Conservation (phyloP, 768 basidiomycete genomes). For the Tulasnella sp. region DNA sequence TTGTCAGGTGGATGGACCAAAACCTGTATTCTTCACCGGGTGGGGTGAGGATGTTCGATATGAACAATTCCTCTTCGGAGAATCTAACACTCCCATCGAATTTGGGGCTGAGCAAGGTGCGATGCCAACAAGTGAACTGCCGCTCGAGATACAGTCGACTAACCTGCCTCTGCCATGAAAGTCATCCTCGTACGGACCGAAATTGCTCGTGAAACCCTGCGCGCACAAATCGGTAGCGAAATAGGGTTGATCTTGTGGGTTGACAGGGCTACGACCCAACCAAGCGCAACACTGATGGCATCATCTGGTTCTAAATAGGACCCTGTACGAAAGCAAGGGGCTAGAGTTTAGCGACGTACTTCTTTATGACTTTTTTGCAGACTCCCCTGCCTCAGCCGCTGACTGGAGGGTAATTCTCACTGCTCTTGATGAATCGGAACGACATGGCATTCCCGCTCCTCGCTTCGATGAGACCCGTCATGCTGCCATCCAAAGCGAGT, state of each 20-base stretch:
- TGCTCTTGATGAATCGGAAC: not conserved
- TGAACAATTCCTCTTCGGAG: not conserved
- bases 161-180: conserved; percentile 45
- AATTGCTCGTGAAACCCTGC: conserved; percentile 37
- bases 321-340: conserved; percentile 55
- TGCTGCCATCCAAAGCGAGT: conserved; percentile 11
- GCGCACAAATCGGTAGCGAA: conserved; percentile 40
- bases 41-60: not conserved
- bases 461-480: conserved; percentile 5
- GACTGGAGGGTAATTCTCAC: conserved; percentile 51
- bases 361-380: conserved; percentile 64
- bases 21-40: conserved; percentile 1
- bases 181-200: conserved; percentile 63
- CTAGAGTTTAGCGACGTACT: conserved; percentile 62
- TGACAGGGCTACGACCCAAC: not conserved
- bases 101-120: conserved; percentile 39
- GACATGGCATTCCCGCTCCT: not conserved
- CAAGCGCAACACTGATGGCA: not conserved
- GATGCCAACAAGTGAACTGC: conserved; percentile 20
- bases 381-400: conserved; percentile 40
- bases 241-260: conserved; percentile 35
- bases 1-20: conserved; percentile 6
- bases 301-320: conserved; percentile 21
- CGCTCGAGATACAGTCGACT: conserved; percentile 30
- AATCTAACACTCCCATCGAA: not conserved